A percentile compares a stretch with the other conserved stretches of the same genome.
Evolutionary conservation across 768 basidiomycete genomes (phyloP).

Genomic region (Solioccasus polychromus): DNA sequence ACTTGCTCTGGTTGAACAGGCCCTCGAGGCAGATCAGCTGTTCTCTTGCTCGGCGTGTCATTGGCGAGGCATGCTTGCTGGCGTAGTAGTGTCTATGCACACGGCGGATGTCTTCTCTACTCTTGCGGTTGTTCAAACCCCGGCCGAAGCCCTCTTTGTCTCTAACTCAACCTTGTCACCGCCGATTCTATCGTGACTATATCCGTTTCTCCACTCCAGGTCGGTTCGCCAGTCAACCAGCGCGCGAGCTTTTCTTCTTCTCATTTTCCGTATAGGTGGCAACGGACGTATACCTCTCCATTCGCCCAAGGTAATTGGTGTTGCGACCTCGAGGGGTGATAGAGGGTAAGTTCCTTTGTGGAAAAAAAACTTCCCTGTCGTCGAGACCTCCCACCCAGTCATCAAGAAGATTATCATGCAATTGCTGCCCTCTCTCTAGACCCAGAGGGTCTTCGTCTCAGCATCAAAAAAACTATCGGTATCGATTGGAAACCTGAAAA

Average conservation of each 20-base stretch:
- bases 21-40: constrained; percentile 12
- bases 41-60: constrained; percentile 4
- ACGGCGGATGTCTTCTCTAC: constrained; percentile 28
- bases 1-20: constrained; percentile 1
- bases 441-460: constrained; percentile 67
- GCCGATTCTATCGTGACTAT: constrained; percentile 64
- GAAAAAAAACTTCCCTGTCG: background rate
- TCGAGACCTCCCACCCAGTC: constrained; percentile 43
- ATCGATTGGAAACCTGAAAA: constrained; percentile 70
- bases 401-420: constrained; percentile 87
- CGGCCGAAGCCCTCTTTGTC: constrained; percentile 7
- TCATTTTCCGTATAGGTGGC: constrained; percentile 45
- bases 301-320: constrained; percentile 76
- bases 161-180: constrained; percentile 18
- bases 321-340: constrained; percentile 72
- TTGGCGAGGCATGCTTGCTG: constrained; percentile 29
- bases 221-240: constrained; percentile 28
- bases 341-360: constrained; percentile 48
- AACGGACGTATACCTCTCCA: constrained; percentile 65
- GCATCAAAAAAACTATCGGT: constrained; percentile 57
- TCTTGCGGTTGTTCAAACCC: constrained; percentile 20
- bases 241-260: background rate
- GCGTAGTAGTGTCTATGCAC: constrained; percentile 21
- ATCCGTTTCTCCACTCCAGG: constrained; percentile 50
- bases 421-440: constrained; percentile 74